Base-by-base conservation (phyloP, 2,329 filamentous ascomycete genomes). In the Cordyceps militaris region DNA sequence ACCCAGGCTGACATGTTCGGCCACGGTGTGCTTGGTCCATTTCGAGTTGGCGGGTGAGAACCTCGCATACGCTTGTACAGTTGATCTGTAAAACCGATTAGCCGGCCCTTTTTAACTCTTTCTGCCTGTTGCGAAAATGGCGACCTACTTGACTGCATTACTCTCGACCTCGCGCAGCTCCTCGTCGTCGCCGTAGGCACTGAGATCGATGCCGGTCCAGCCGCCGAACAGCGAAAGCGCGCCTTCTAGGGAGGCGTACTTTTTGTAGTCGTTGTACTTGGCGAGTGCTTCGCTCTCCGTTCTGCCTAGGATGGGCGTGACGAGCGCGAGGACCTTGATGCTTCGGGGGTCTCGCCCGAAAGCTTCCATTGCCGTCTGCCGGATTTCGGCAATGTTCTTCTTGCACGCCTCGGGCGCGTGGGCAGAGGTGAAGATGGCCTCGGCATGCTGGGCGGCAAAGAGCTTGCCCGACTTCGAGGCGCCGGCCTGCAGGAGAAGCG, bases 201-300 rank as follows among this genome's bases (percentile, higher is more conserved):
- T 74, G 24, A 87, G 70, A 66, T 88, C 82, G 51, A 86, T 84
- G 0, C 84, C 84, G 0, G 84, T 86, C 83, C 83, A 87, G 0
- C 84, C 84, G 2, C 84, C 82, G 62, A 87, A 87, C 2, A 87
- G 68, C 0, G 84, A 82, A 50, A 87, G 66, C 0, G 83, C 84
- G 3, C 84, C 85, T 56, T 86, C 84, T 34, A 79, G 74, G 2
- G 79, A 80, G 0, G 80, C 84, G 62, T 85, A 78, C 47, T 74
- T 76, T 1, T 79, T 71, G 49, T 79, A 79, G 19, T 84, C 78
- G 3, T 74, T 64, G 59, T 82, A 82, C 60, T 68, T 71, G 6
- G 63, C 65, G 16, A 77, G 68, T 0, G 85, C 84, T 63, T 84
- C 81, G 48, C 82, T 80, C 59, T 83, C 75, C 0, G 83, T 86